Percentiles rank a stretch among this genome's conserved stretches.
These are phyloP conservation scores for Entoloma clypeatum DNA, from an alignment of 1,284 basidiomycete species.

Conservation along the genomic window DNA sequence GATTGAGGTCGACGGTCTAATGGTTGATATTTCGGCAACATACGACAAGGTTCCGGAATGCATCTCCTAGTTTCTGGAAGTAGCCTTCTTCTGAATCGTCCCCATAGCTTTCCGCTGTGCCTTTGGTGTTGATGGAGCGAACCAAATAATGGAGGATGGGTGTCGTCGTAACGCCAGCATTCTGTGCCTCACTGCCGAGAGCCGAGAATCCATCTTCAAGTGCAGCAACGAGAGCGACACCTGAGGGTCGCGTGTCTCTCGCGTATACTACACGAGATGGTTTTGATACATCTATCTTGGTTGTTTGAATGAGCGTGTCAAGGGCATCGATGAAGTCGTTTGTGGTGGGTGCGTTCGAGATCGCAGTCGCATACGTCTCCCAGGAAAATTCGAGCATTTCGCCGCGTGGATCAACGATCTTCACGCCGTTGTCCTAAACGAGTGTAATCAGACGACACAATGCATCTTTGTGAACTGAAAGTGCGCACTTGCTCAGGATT, in stretches of 20 bases:
- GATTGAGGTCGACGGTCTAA: conserved; percentile 13
- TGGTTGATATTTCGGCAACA: conserved; percentile 28
- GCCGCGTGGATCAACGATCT: conserved; percentile 96
- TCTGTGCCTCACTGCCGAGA: conserved; percentile 59
- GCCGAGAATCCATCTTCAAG: conserved; percentile 82
- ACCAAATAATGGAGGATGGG: conserved; percentile 97
- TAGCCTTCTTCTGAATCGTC: conserved; percentile 86
- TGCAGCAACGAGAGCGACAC: conserved; percentile 76
- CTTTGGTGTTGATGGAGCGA: conserved; percentile 83
- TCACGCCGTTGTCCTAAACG: conserved; percentile 93
- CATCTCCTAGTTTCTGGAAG: conserved; percentile 78
- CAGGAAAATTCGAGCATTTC: conserved; percentile 98
- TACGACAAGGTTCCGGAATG: conserved; percentile 88
- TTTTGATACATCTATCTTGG: conserved; percentile 77
- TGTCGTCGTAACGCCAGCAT: conserved; percentile 88
- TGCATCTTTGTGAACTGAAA: conserved; percentile 1
- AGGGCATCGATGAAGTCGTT: conserved; percentile 72
- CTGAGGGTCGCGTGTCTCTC: conserved; percentile 91
- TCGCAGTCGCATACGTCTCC: conserved; percentile 84
- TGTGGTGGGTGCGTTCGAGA: conserved; percentile 84
- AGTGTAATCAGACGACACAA: conserved; percentile 10
- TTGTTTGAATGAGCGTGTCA: conserved; percentile 56
- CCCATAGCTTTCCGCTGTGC: conserved; percentile 74
- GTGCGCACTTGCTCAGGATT: conserved; percentile 86
- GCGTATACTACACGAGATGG: conserved; percentile 87